These are phyloP conservation scores for Umbelopsis vinacea DNA, from an alignment of 192 early-diverging fungal genomes.

Conservation along the genomic window DNA sequence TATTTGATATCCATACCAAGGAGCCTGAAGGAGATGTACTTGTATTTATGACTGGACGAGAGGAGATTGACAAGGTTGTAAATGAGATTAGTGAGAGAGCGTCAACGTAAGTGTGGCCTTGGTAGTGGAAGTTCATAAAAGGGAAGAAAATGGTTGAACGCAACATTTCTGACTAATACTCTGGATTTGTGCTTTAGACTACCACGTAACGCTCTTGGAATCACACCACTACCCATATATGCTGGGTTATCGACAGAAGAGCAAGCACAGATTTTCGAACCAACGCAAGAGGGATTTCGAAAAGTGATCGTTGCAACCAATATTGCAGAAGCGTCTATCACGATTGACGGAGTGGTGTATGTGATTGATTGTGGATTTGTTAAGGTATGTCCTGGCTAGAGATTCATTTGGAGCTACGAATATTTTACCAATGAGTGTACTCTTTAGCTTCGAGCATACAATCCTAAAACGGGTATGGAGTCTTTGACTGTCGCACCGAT, in stretches of 20 bases:
- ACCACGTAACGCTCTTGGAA: slow-evolving; percentile 38
- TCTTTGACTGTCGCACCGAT: slow-evolving; percentile 85
- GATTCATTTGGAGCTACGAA: neutral
- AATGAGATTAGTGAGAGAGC: slow-evolving; percentile 60
- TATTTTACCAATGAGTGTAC: neutral
- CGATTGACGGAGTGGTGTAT: slow-evolving; percentile 75
- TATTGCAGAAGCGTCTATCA: slow-evolving; percentile 85
- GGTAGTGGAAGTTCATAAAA: neutral
- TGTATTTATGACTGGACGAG: slow-evolving; percentile 73
- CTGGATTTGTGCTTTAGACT: slow-evolving; percentile 26
- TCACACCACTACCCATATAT: slow-evolving; percentile 68
- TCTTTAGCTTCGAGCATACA: slow-evolving; percentile 71
- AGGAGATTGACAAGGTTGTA: slow-evolving; percentile 76
- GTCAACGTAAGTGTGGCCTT: slow-evolving; percentile 43
- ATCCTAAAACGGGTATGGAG: slow-evolving; percentile 94
- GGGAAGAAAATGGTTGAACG: neutral
- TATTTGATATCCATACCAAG: slow-evolving; percentile 75
- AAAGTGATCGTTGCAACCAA: slow-evolving; percentile 93
- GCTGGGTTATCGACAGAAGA: slow-evolving; percentile 73
- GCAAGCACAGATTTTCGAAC: slow-evolving; percentile 68
- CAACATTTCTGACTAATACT: neutral
- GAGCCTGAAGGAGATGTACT: slow-evolving; percentile 71
- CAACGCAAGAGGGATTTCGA: slow-evolving; percentile 55
- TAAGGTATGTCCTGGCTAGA: slow-evolving; percentile 46
- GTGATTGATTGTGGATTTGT: slow-evolving; percentile 85